phyloP scores from a whole-genome alignment of 768 basidiomycete species.

The Daedaleopsis sinensis region DNA sequence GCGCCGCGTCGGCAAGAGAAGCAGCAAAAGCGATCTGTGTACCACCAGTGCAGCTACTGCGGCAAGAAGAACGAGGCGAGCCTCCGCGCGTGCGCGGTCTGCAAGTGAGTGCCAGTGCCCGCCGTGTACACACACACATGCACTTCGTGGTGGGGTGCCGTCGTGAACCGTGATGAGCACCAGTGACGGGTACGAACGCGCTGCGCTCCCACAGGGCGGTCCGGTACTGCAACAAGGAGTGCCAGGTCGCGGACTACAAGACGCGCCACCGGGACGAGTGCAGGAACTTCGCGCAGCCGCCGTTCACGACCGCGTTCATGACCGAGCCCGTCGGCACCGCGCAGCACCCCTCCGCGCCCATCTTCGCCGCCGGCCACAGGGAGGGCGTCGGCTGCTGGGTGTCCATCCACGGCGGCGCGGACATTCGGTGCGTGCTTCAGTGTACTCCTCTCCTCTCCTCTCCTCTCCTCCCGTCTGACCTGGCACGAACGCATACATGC shows the following conservation, averaged over 20 bases:
- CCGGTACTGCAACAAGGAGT: constrained; percentile 12
- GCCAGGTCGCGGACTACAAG: constrained; percentile 11
- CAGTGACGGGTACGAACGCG: no score
- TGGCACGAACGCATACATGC: no score
- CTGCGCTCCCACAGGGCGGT: neutral
- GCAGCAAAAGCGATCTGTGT: neutral
- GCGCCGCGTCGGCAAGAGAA: neutral
- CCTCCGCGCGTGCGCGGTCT: constrained; percentile 8
- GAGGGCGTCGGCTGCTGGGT: constrained; percentile 16
- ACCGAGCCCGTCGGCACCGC: neutral
- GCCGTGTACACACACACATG: no score
- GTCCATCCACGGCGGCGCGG: constrained; percentile 1
- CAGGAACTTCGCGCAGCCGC: constrained; percentile 6
- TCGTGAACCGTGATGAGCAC: no score
- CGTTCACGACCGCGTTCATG: constrained; percentile 10
- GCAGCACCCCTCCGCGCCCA: constrained; percentile 1
- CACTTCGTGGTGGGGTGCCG: no score
- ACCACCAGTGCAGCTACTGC: constrained; percentile 4
- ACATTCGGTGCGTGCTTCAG: neutral
- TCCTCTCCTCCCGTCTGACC: no score
- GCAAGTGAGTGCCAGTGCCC: constrained; percentile 4
- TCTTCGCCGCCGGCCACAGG: constrained; percentile 6
- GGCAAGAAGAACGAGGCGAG: neutral
- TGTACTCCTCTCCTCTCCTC: neutral
- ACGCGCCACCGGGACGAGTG: constrained; percentile 11